These are phyloP conservation scores for Agrocybe pediades DNA, from an alignment of 768 basidiomycete species.

Conservation along the genomic window DNA sequence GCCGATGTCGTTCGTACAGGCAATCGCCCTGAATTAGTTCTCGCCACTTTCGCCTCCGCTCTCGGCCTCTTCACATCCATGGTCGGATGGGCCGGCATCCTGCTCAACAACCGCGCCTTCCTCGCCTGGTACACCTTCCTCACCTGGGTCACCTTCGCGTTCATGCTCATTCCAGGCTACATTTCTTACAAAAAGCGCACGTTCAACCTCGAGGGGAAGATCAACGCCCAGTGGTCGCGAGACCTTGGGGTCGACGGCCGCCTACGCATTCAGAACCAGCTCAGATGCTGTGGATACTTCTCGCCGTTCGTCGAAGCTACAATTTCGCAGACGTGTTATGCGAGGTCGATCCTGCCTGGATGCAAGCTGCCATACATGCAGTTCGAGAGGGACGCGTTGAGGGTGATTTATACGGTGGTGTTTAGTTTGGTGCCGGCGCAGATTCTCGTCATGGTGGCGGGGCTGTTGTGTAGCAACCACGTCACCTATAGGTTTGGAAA, in stretches of 20 bases:
- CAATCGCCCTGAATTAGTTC: conserved; percentile 62
- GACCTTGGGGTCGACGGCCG: not conserved
- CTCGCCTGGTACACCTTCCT: conserved; percentile 41
- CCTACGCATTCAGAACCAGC: not conserved
- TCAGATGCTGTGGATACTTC: not conserved
- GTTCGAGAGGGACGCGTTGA: not conserved
- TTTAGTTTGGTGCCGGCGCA: not conserved
- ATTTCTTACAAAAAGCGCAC: not conserved
- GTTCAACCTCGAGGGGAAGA: not conserved
- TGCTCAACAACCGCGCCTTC: conserved; percentile 84
- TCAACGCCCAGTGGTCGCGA: not conserved
- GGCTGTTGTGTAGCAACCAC: not conserved
- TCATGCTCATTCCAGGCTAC: not conserved
- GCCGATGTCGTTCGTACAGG: conserved; percentile 70
- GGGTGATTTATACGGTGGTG: not conserved
- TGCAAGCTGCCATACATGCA: not conserved
- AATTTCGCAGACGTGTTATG: not conserved
- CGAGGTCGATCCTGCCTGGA: not conserved
- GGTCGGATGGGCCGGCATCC: conserved; percentile 77
- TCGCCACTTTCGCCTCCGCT: conserved; percentile 67
- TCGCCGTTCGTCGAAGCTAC: not conserved
- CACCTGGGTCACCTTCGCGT: not conserved
- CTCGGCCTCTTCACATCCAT: conserved; percentile 63
- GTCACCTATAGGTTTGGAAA: not conserved
- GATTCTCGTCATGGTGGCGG: not conserved